Evolutionary conservation across 768 basidiomycete species (phyloP).

Genomic region (Mycena kentingensis): DNA sequence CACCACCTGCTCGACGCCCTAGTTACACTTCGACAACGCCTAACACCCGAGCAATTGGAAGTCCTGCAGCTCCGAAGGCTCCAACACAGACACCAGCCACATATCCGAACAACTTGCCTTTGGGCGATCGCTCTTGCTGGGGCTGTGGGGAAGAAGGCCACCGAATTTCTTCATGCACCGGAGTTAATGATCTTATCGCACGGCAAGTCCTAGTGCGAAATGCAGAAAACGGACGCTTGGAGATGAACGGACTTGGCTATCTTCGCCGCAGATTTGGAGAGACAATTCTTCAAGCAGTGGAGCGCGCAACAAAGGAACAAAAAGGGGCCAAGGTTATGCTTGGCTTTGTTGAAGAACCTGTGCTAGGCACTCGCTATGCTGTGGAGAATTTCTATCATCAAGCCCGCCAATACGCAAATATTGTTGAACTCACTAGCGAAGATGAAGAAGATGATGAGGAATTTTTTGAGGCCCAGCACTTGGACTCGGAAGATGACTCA

Average conservation of each 20-base stretch:
- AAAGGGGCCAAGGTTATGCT: too few relatives aligned
- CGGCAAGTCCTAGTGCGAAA: neutral
- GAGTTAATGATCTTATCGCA: neutral
- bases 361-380: too few relatives aligned
- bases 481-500: too few relatives aligned
- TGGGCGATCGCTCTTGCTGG: neutral
- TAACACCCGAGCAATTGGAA: neutral
- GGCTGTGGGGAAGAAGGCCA: neutral
- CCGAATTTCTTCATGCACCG: neutral
- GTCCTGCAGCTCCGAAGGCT: too few relatives aligned
- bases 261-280: neutral
- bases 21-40: neutral
- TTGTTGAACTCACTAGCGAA: too few relatives aligned
- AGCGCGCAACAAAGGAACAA: neutral
- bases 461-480: too few relatives aligned
- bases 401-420: too few relatives aligned
- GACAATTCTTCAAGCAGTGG: neutral
- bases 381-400: too few relatives aligned
- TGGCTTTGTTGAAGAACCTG: too few relatives aligned
- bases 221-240: neutral
- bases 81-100: constrained; percentile 4
- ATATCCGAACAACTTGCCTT: constrained; percentile 2
- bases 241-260: neutral
- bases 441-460: too few relatives aligned
- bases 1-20: neutral